Evolutionary conservation across 257 asterid genomes (phyloP).

Genomic region (Solanum okadae): DNA sequence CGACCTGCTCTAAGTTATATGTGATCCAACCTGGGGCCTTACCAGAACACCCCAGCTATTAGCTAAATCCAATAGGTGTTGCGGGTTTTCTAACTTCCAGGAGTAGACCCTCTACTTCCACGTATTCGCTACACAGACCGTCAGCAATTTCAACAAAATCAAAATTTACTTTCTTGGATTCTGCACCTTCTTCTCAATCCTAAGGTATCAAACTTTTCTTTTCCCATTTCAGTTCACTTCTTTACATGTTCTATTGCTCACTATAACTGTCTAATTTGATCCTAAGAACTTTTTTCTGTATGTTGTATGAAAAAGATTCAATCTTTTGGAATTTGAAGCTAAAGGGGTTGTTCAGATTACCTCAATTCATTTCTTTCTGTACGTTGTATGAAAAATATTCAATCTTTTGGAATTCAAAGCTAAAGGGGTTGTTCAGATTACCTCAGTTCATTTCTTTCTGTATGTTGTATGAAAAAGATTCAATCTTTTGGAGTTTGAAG

Average conservation of each 20-base stretch:
- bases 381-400: background rate
- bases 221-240: background rate
- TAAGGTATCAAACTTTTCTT: background rate
- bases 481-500: background rate
- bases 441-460: background rate
- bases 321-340: background rate
- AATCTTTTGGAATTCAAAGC: background rate
- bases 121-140: background rate
- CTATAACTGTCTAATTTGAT: background rate
- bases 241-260: background rate
- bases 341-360: background rate
- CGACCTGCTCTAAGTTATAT: background rate
- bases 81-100: background rate
- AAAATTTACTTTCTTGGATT: background rate
- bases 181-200: background rate
- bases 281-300: background rate
- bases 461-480: no score
- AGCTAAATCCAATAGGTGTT: background rate
- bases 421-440: background rate
- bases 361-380: background rate
- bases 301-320: background rate
- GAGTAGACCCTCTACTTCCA: conserved; percentile 3
- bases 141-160: background rate
- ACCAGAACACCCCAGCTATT: background rate
- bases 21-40: background rate